Conservation (phyloP, 2,329 filamentous ascomycete genomes). For the Phaeosphaeria sp. region DNA sequence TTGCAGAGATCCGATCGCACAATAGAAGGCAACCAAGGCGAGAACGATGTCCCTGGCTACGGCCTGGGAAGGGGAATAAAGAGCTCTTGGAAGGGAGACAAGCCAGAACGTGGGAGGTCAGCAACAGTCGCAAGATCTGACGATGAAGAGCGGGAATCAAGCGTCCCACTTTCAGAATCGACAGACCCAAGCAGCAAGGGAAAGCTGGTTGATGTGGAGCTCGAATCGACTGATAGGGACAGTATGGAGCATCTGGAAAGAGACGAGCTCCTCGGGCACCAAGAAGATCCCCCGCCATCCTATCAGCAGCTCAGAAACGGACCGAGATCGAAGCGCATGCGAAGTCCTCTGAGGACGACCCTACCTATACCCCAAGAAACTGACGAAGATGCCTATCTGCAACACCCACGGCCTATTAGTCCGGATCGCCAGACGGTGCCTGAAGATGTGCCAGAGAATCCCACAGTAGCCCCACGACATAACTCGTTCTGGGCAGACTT, state of each 20-base stretch:
- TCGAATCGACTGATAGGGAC: constrained; percentile 69
- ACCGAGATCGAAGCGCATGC: constrained; percentile 46
- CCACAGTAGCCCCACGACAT: constrained; percentile 60
- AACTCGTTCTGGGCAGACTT: constrained; percentile 92
- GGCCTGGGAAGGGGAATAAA: constrained; percentile 59
- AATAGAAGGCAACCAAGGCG: constrained; percentile 56
- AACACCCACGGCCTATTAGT: constrained; percentile 54
- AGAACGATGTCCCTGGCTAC: constrained; percentile 48
- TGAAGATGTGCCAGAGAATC: constrained; percentile 62
- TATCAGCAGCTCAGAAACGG: constrained; percentile 64
- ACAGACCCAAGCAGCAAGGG: constrained; percentile 59
- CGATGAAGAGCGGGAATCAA: constrained; percentile 49
- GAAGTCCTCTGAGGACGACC: constrained; percentile 50
- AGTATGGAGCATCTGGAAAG: constrained; percentile 51
- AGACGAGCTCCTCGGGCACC: constrained; percentile 45
- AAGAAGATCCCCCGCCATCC: constrained; percentile 61
- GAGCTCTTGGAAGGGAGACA: constrained; percentile 64
- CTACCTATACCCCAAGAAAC: constrained; percentile 58
- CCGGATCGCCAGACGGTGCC: constrained; percentile 63
- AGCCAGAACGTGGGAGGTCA: constrained; percentile 50
- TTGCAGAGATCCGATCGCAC: constrained; percentile 56
- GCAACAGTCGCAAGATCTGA: constrained; percentile 41
- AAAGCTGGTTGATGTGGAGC: constrained; percentile 82
- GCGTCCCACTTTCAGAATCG: constrained; percentile 50
- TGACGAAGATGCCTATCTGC: constrained; percentile 57